Evolutionary conservation across 768 basidiomycete species (phyloP).

Genomic region (Boletus rubescentipes): DNA sequence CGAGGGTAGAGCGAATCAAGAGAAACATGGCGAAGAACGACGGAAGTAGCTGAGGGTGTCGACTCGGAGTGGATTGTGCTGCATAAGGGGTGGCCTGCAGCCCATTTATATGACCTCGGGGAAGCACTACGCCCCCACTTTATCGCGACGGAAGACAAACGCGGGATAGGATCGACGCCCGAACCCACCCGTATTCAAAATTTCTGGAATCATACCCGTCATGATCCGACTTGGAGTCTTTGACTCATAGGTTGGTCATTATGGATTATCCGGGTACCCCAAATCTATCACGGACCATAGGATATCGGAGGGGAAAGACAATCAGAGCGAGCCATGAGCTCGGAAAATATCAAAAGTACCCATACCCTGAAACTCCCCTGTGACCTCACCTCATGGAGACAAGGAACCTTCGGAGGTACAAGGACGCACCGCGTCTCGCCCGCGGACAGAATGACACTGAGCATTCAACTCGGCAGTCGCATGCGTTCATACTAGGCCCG

Average conservation of each 20-base stretch:
- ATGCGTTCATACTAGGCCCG: background rate
- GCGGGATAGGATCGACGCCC: conserved; percentile 2
- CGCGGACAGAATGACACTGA: conserved; percentile 13
- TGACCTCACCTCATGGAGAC: conserved; percentile 1
- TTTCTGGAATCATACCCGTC: conserved; percentile 1
- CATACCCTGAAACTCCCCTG: too few relatives aligned
- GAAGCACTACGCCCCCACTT: background rate
- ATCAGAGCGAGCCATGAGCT: background rate
- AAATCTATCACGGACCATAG: background rate
- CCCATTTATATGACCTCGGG: conserved; percentile 20
- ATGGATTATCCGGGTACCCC: background rate
- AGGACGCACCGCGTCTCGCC: conserved; percentile 4
- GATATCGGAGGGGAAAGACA: background rate
- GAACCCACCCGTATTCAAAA: background rate
- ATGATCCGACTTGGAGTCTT: background rate
- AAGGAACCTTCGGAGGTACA: background rate
- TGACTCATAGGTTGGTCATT: background rate
- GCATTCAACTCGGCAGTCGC: background rate
- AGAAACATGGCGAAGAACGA: conserved; percentile 41
- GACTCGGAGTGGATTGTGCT: background rate
- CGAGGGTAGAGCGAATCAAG: conserved; percentile 43
- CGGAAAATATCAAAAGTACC: background rate
- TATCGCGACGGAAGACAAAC: conserved; percentile 1
- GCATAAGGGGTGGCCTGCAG: background rate
- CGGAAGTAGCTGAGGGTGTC: background rate